phyloP scores from a whole-genome alignment of 2,329 filamentous ascomycete species.

The Monosporascus ibericus region DNA sequence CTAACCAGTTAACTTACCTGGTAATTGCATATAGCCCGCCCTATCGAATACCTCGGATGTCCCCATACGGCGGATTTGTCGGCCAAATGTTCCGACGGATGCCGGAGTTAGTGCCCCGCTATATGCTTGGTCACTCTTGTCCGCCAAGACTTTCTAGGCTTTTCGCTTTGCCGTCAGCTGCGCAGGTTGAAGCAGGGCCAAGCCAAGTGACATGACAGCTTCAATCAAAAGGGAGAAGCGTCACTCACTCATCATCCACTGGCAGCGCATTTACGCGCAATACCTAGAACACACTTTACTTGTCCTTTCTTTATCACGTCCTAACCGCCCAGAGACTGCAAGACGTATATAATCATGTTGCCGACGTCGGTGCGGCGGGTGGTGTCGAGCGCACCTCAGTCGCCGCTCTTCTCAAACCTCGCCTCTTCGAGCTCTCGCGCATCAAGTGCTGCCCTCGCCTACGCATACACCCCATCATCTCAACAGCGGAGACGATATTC shows the following conservation, averaged over 20 bases:
- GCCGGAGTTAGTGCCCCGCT: neutral
- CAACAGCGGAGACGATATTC: slow-evolving; percentile 50
- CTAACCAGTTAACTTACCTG: too few species aligned
- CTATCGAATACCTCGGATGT: too few species aligned
- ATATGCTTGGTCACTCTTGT: neutral
- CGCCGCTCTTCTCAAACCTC: slow-evolving; percentile 37
- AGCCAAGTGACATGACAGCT: neutral
- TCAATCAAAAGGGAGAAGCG: neutral
- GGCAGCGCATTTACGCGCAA: neutral
- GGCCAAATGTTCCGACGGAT: neutral
- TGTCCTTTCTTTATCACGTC: neutral
- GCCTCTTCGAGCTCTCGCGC: slow-evolving; percentile 35
- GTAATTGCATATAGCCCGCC: too few species aligned
- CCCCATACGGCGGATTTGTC: neutral
- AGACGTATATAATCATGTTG: slow-evolving; percentile 37
- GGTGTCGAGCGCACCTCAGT: slow-evolving; percentile 40
- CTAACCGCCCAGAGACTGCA: neutral
- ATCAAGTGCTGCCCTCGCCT: slow-evolving; percentile 26
- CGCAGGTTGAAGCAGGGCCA: neutral
- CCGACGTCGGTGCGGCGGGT: slow-evolving; percentile 51
- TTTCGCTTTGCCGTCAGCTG: neutral
- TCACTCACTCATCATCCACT: neutral
- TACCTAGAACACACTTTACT: neutral
- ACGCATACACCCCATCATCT: slow-evolving; percentile 30
- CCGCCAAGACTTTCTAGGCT: neutral